Percentiles rank a stretch among this genome's conserved stretches.
These are phyloP conservation scores for Tylopilus balloui DNA, from an alignment of 768 basidiomycete species.

Conservation along the genomic window DNA sequence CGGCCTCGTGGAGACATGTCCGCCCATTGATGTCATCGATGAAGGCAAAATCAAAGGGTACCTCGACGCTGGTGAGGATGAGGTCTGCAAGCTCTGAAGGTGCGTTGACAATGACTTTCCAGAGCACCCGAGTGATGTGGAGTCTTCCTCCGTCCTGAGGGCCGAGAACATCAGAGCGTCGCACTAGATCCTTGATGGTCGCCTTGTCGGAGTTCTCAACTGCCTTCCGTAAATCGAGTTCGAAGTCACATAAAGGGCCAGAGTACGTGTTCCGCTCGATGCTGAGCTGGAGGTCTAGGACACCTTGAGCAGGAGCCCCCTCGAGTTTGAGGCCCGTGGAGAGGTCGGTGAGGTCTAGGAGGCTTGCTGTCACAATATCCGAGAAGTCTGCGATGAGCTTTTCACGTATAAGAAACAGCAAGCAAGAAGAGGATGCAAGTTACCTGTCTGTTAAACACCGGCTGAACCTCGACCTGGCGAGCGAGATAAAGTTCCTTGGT, in stretches of 20 bases:
- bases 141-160: constrained; percentile 56
- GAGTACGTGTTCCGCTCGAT: constrained; percentile 56
- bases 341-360: constrained; percentile 73
- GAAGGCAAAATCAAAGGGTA: constrained; percentile 83
- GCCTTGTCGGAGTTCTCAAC: constrained; percentile 56
- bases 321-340: constrained; percentile 75
- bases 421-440: constrained; percentile 17
- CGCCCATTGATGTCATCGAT: constrained; percentile 97
- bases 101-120: constrained; percentile 87
- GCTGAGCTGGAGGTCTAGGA: constrained; percentile 67
- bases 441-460: constrained; percentile 93
- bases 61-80: constrained; percentile 60
- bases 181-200: constrained; percentile 65
- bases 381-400: constrained; percentile 93
- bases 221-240: constrained; percentile 79
- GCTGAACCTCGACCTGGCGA: constrained; percentile 98
- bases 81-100: constrained; percentile 67
- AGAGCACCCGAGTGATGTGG: constrained; percentile 87
- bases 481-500: constrained; percentile 97
- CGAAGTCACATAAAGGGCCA: constrained; percentile 83
- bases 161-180: constrained; percentile 61
- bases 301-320: constrained; percentile 69
- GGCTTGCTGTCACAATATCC: constrained; percentile 83
- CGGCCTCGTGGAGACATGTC: constrained; percentile 89
- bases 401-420: constrained; percentile 10